Evolutionary conservation across 2,329 filamentous ascomycete genomes (phyloP), one percentile per base, ranked within the genome.

Genomic region (Periconia sp.): DNA sequence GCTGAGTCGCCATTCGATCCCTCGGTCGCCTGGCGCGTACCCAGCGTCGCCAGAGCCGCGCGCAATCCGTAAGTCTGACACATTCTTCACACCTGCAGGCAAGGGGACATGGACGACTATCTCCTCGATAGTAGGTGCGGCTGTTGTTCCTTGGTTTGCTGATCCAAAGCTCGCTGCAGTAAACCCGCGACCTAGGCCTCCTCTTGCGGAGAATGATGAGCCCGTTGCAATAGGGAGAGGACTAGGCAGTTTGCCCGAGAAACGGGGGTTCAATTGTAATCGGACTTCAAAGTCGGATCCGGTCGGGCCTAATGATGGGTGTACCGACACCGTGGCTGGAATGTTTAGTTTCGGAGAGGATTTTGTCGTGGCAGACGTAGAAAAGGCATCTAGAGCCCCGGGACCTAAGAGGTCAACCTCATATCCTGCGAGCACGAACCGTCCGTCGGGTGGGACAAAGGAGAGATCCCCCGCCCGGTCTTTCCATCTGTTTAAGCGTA

Each of bases 381-480:
- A 59, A 46, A 68, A 64, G 19, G 59, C 41, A 9, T 65, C 55
- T 61, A 72, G 49, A 49, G 73, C 53, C 76, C 84, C 80, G 36
- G 87, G 82, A 0, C 91, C 91, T 10, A 97, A 77, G 16, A 99
- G 73, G 68, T 99, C 89, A 15, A 95, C 90, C 69, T 96, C 92
- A 65, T 99, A 99, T 16, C 91, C 92, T 22, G 91, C 92, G 13
- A 99, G 78, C 28, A 96, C 88, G 67, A 97, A 99, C 30, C 90
- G 83, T 22, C 94, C 94, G 67, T 99, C 94, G 0, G 94, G 94
- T 2, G 94, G 94, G 10, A 99, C 83, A 62, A 99, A 99, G 64
- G 89, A 95, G n/a, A 99, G 77, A 53, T 96, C 88, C 3, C 94
- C 94, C 0, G 92, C 90, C 41, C 84, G 82, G 58, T 95, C 89